Conservation (phyloP, 2,329 filamentous ascomycete genomes). For the Rutstroemia sp. region DNA sequence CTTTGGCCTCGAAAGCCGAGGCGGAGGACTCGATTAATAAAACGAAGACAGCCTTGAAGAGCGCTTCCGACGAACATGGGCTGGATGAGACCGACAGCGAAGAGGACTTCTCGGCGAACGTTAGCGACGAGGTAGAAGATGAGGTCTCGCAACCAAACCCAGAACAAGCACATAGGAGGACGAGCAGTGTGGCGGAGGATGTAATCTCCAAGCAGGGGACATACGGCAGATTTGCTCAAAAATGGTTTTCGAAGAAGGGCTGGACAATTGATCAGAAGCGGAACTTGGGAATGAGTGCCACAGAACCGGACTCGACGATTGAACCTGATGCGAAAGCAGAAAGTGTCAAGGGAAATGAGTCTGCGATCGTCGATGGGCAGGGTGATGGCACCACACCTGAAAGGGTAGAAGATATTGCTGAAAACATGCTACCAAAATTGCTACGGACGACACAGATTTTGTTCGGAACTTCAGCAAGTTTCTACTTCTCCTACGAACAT, state of each 20-base stretch:
- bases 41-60: constrained; percentile 43
- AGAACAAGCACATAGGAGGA: constrained; percentile 18
- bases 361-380: background rate
- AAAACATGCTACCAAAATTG: constrained; percentile 67
- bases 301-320: constrained; percentile 15
- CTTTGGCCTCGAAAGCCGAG: constrained; percentile 67
- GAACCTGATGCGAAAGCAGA: background rate
- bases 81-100: constrained; percentile 37
- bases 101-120: constrained; percentile 33
- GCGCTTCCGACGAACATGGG: constrained; percentile 24
- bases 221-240: constrained; percentile 82
- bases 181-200: constrained; percentile 72
- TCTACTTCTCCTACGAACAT: constrained; percentile 92
- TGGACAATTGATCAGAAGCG: constrained; percentile 68
- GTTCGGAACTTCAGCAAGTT: constrained; percentile 74
- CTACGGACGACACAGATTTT: constrained; percentile 77
- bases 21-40: constrained; percentile 64
- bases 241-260: constrained; percentile 83
- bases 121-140: constrained; percentile 39
- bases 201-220: constrained; percentile 76
- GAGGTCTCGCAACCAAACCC: constrained; percentile 14
- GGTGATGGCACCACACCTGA: background rate
- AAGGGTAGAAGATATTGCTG: constrained; percentile 15
- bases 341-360: background rate
- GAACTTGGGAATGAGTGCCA: constrained; percentile 58